These are phyloP conservation scores for Penicillium paradoxum DNA, from an alignment of 495 filamentous ascomycete genomes.

Conservation along the genomic window DNA sequence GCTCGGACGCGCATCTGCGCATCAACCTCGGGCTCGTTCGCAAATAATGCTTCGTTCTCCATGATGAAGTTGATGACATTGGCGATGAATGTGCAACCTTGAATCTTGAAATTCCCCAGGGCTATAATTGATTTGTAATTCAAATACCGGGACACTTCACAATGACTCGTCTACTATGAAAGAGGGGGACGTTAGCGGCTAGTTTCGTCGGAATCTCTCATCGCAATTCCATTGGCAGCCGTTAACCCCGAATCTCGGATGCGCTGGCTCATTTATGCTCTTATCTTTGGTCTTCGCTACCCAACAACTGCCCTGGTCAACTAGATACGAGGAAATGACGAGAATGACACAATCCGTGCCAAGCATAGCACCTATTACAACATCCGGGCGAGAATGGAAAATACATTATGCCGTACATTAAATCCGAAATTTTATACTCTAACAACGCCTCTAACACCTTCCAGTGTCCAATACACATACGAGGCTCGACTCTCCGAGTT, in stretches of 20 bases:
- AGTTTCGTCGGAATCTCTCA: neutral
- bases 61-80: slow-evolving; percentile 7
- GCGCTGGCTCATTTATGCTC: neutral
- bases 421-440: neutral
- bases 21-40: slow-evolving; percentile 17
- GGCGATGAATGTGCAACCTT: neutral
- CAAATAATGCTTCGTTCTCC: slow-evolving; percentile 28
- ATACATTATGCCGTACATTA: neutral
- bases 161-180: neutral
- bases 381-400: neutral
- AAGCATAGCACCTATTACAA: too few species aligned
- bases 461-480: neutral
- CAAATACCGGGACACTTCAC: neutral
- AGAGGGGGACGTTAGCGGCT: neutral
- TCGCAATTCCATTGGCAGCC: neutral
- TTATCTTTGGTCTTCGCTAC: too few species aligned
- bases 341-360: too few species aligned
- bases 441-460: slow-evolving; percentile 1
- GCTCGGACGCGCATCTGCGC: slow-evolving; percentile 9
- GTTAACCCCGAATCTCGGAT: neutral
- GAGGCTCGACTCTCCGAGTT: neutral
- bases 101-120: neutral
- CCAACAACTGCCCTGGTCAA: too few species aligned
- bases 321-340: too few species aligned
- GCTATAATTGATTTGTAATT: slow-evolving; percentile 4